A percentile compares a stretch with the other conserved stretches of the same genome.
Evolutionary conservation across 1,139 yeast genomes (phyloP).

Genomic region (Yarrowia galli): DNA sequence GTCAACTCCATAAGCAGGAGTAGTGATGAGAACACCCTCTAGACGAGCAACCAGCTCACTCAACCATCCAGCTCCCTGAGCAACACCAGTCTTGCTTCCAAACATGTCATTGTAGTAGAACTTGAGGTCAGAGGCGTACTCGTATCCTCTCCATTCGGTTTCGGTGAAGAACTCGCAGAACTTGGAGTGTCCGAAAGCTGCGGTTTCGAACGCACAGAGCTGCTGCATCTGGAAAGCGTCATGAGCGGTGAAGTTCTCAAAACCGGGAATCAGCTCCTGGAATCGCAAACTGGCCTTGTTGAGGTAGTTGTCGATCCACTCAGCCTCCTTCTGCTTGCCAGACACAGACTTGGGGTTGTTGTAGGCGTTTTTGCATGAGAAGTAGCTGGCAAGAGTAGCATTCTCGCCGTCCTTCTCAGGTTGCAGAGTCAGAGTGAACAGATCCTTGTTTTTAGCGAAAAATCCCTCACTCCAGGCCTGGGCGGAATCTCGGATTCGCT

Average conservation of each 20-base stretch:
- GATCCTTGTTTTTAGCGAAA: slow-evolving; percentile 50
- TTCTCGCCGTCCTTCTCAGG: slow-evolving; percentile 51
- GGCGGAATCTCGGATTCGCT: slow-evolving; percentile 54
- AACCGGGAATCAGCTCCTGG: slow-evolving; percentile 55
- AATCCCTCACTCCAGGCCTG: slow-evolving; percentile 57
- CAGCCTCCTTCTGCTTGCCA: slow-evolving; percentile 41
- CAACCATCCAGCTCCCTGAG: slow-evolving; percentile 56
- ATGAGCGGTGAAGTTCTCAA: slow-evolving; percentile 50
- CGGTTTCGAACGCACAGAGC: slow-evolving; percentile 60
- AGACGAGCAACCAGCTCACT: slow-evolving; percentile 53
- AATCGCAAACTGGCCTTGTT: slow-evolving; percentile 55
- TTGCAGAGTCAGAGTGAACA: slow-evolving; percentile 47
- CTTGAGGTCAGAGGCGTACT: slow-evolving; percentile 55
- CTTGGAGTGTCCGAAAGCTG: slow-evolving; percentile 57
- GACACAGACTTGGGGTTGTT: slow-evolving; percentile 41
- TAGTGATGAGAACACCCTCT: slow-evolving; percentile 45
- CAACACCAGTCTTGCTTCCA: slow-evolving; percentile 46
- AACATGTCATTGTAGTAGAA: slow-evolving; percentile 55
- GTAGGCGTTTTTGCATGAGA: slow-evolving; percentile 52
- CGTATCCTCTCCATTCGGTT: slow-evolving; percentile 59
- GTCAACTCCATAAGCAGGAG: slow-evolving; percentile 51
- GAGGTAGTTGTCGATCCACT: slow-evolving; percentile 54
- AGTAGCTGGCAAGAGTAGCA: slow-evolving; percentile 55
- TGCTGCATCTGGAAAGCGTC: slow-evolving; percentile 56
- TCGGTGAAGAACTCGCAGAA: slow-evolving; percentile 60